Conservation (phyloP, 2,329 filamentous ascomycete genomes). For the Blumeria graminis region DNA sequence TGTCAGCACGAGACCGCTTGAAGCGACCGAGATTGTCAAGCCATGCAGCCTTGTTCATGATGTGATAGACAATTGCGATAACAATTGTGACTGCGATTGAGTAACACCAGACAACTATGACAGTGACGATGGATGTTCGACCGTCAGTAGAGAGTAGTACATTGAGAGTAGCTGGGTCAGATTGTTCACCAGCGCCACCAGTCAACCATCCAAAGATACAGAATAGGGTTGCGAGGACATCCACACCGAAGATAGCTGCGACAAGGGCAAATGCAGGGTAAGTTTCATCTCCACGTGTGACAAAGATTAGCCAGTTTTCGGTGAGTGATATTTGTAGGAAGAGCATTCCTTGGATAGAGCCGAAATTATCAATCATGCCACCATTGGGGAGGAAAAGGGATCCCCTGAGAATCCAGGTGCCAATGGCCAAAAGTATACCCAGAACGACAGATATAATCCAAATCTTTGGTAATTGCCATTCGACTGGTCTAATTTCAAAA, state of each 20-base stretch:
- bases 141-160: slow-evolving; percentile 17
- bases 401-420: slow-evolving; percentile 50
- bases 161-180: slow-evolving; percentile 17
- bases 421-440: slow-evolving; percentile 40
- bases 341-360: slow-evolving; percentile 48
- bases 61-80: slow-evolving; percentile 39
- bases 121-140: slow-evolving; percentile 29
- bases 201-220: slow-evolving; percentile 52
- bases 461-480: slow-evolving; percentile 64
- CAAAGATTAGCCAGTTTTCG: slow-evolving; percentile 61
- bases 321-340: slow-evolving; percentile 52
- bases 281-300: slow-evolving; percentile 48
- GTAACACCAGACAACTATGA: slow-evolving; percentile 40
- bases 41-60: slow-evolving; percentile 32
- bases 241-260: slow-evolving; percentile 45
- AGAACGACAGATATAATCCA: slow-evolving; percentile 52
- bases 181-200: slow-evolving; percentile 20
- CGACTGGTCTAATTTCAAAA: slow-evolving; percentile 49
- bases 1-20: slow-evolving; percentile 35
- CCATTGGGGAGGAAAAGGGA: slow-evolving; percentile 44
- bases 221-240: slow-evolving; percentile 49
- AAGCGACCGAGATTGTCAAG: slow-evolving; percentile 39
- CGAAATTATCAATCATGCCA: slow-evolving; percentile 52
- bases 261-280: slow-evolving; percentile 55
- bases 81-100: slow-evolving; percentile 41